Percentiles rank a stretch among this genome's conserved stretches.
Evolutionary conservation across 495 filamentous ascomycete species (phyloP).

Genomic region (Chaetomium fimeti): DNA sequence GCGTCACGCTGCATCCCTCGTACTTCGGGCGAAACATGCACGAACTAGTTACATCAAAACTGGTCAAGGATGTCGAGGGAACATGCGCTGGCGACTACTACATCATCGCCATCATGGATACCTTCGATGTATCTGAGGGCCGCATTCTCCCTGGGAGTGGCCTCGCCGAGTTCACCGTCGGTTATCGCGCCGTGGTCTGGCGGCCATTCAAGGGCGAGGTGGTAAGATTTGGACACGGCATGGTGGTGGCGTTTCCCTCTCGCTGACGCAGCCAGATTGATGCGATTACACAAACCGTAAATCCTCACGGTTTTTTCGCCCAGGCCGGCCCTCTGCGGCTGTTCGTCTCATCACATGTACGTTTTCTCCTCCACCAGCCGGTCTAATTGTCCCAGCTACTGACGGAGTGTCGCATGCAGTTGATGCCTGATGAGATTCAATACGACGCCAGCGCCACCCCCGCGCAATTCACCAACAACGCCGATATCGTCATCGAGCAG

Average conservation of each 20-base stretch:
- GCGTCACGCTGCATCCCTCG: conserved; percentile 90
- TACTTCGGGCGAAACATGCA: conserved; percentile 92
- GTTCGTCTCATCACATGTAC: conserved; percentile 84
- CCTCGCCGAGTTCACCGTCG: conserved; percentile 88
- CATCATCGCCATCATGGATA: conserved; percentile 94
- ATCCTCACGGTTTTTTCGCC: conserved; percentile 88
- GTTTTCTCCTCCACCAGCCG: conserved; percentile 31
- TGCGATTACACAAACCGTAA: conserved; percentile 84
- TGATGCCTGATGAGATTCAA: conserved; percentile 88
- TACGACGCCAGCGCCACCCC: conserved; percentile 89
- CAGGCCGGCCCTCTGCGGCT: conserved; percentile 82
- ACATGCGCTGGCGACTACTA: conserved; percentile 90
- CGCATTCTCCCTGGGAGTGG: conserved; percentile 86
- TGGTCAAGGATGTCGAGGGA: conserved; percentile 90
- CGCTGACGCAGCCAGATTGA: conserved; percentile 64
- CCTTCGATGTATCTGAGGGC: conserved; percentile 86
- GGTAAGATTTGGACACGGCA: conserved; percentile 53
- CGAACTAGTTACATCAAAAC: conserved; percentile 78
- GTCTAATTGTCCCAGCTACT: not conserved
- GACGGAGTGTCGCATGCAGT: conserved; percentile 48
- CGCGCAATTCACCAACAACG: conserved; percentile 79
- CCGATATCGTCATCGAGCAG: conserved; percentile 89
- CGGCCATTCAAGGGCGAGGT: conserved; percentile 95
- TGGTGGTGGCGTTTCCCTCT: not conserved
- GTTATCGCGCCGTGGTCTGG: conserved; percentile 95